These are phyloP conservation scores for Paramecium sonneborni DNA, from an alignment of 73 alveolate genomes.

Conservation along the genomic window DNA sequence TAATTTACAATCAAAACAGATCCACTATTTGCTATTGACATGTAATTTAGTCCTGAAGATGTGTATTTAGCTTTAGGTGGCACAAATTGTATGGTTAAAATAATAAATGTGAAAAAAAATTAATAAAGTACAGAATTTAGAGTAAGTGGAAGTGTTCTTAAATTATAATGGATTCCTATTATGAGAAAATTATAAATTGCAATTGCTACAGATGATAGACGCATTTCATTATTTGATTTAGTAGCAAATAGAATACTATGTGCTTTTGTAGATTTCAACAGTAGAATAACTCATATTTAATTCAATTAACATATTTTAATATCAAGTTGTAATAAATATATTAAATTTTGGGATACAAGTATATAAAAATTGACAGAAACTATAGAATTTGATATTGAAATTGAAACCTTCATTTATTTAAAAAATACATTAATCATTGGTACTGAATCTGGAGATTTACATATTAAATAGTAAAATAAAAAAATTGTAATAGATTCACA, in stretches of 20 bases:
- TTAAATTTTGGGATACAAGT: conserved; percentile 48
- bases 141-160: conserved; percentile 34
- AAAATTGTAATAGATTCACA: not conserved
- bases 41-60: conserved; percentile 47
- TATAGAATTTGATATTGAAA: not conserved
- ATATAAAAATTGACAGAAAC: not conserved
- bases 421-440: conserved; percentile 46
- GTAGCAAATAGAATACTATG: conserved; percentile 41
- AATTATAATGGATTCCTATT: conserved; percentile 40
- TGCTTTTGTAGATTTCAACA: not conserved
- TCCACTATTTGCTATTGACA: conserved; percentile 40
- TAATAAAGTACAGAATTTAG: conserved; percentile 1
- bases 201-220: conserved; percentile 38
- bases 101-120: conserved; percentile 19
- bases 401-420: not conserved
- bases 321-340: not conserved
- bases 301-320: not conserved
- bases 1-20: conserved; percentile 50
- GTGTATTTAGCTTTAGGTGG: conserved; percentile 4
- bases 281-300: not conserved
- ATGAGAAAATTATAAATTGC: conserved; percentile 46
- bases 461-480: conserved; percentile 27
- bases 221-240: conserved; percentile 41
- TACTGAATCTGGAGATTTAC: conserved; percentile 39
- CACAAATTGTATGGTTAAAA: conserved; percentile 23